Base-by-base conservation (phyloP, 2,329 filamentous ascomycete species). In the Emericellopsis atlantica region DNA sequence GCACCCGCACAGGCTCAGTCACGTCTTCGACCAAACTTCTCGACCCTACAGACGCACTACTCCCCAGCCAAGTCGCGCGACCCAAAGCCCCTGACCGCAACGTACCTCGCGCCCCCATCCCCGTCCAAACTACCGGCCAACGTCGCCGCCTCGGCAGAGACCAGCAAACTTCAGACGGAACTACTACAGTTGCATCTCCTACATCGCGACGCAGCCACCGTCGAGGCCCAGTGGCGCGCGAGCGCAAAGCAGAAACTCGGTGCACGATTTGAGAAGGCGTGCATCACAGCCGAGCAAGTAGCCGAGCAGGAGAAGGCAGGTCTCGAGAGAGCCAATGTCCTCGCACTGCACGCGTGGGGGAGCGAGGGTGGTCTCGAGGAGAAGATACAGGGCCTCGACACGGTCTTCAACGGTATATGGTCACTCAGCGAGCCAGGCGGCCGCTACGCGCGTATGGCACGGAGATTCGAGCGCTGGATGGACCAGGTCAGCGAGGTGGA, bases 21-120 rank as follows among this genome's bases (percentile, higher is more conserved):
- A 15, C 56, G 60, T n/a, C 58, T 62, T 22, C 69, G 70, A 8
- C 74, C 76, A 0, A 61, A 69, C 37, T 82, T 82, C 57, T 73
- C 66, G 37, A 80, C 72, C 1, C 68, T 75, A 32, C 78, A 83
- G 48, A 78, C 83, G 48, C 76, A 82, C 58, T 82, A 74, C 60
- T 79, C 75, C 23, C 79, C 80, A 0, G 72, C 73, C 36, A 81
- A 81, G 51, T 66, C 64, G 4, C 60, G 67, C 8, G 68, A 72
- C 1, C 74, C 79, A 0, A 84, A 83, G 45, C 75, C 78, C 5
- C 62, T 75, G n/a, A 73, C 73, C 0, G 62, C 74, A 12, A 64
- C 68, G 33, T 70, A 67, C 56, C 67, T 79, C 36, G 73, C 72
- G 15, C 73, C 76, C 1, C 71, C 76, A 0, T 74, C 75, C 3